These are phyloP conservation scores for Leccinum barrowsii DNA, from an alignment of 768 basidiomycete species.

Conservation along the genomic window DNA sequence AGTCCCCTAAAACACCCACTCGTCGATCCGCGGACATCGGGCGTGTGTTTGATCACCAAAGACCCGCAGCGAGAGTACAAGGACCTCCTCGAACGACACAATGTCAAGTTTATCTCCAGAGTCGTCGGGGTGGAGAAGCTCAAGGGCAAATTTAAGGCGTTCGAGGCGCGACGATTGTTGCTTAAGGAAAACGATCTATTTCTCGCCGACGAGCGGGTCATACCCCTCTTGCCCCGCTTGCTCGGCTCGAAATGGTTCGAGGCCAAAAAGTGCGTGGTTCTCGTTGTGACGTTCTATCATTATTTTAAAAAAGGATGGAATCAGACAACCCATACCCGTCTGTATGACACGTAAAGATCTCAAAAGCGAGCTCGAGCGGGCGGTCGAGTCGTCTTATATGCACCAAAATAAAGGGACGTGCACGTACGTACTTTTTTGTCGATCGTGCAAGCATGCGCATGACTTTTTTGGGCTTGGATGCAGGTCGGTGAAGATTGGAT, in stretches of 20 bases:
- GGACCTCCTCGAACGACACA: slow-evolving; percentile 73
- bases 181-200: slow-evolving; percentile 90
- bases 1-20: slow-evolving; percentile 76
- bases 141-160: slow-evolving; percentile 89
- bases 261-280: slow-evolving; percentile 85
- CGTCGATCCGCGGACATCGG: slow-evolving; percentile 75
- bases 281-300: too few species aligned
- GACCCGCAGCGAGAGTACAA: slow-evolving; percentile 97
- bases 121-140: slow-evolving; percentile 91
- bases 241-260: slow-evolving; percentile 90
- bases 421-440: slow-evolving; percentile 54
- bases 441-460: neutral
- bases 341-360: slow-evolving; percentile 83
- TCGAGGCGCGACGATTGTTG: slow-evolving; percentile 76
- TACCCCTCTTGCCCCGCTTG: slow-evolving; percentile 82
- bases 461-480: neutral
- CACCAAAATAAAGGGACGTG: slow-evolving; percentile 92
- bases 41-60: slow-evolving; percentile 91
- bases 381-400: slow-evolving; percentile 93
- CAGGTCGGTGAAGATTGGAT: slow-evolving; percentile 83
- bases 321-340: slow-evolving; percentile 91
- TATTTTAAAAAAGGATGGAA: too few species aligned
- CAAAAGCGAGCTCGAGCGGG: slow-evolving; percentile 88
- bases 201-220: slow-evolving; percentile 86
- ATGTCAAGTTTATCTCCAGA: slow-evolving; percentile 85